These are phyloP conservation scores for Mycena crocata DNA, from an alignment of 768 basidiomycete genomes.

Conservation along the genomic window DNA sequence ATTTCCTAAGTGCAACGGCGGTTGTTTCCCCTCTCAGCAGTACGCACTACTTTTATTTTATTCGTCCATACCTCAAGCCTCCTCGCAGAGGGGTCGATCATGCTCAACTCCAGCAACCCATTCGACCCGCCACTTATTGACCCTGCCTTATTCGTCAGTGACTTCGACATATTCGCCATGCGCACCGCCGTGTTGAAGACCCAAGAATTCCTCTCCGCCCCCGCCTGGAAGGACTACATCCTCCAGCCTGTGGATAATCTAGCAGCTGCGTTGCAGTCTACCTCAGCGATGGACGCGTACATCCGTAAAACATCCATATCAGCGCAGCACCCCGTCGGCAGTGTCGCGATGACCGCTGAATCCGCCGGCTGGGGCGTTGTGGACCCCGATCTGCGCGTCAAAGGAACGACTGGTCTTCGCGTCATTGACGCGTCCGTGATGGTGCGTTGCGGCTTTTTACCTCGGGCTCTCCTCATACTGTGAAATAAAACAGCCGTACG, in stretches of 20 bases:
- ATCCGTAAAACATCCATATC: conserved; percentile 26
- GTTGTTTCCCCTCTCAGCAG: conserved; percentile 11
- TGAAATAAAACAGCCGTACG: conserved; percentile 7
- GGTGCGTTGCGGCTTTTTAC: too few species aligned
- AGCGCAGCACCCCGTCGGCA: conserved; percentile 31
- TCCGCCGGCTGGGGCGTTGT: conserved; percentile 20
- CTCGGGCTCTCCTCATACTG: conserved; percentile 3
- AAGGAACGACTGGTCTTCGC: conserved; percentile 40
- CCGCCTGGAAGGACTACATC: conserved; percentile 35
- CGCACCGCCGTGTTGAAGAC: conserved; percentile 35
- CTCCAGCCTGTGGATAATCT: background rate
- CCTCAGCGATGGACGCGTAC: conserved; percentile 25
- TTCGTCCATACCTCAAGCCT: background rate
- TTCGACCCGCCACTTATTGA: conserved; percentile 42
- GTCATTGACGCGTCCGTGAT: conserved; percentile 46
- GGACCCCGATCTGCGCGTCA: conserved; percentile 10
- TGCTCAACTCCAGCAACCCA: conserved; percentile 41
- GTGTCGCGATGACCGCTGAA: conserved; percentile 32
- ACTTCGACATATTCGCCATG: conserved; percentile 35
- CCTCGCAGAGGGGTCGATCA: conserved; percentile 38
- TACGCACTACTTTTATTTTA: background rate
- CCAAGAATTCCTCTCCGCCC: conserved; percentile 23
- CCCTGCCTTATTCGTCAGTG: conserved; percentile 29
- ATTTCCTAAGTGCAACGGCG: background rate
- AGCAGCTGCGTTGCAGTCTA: background rate